Conservation (phyloP, 805 yeast species). For the Tetrapisispora arboricola region DNA sequence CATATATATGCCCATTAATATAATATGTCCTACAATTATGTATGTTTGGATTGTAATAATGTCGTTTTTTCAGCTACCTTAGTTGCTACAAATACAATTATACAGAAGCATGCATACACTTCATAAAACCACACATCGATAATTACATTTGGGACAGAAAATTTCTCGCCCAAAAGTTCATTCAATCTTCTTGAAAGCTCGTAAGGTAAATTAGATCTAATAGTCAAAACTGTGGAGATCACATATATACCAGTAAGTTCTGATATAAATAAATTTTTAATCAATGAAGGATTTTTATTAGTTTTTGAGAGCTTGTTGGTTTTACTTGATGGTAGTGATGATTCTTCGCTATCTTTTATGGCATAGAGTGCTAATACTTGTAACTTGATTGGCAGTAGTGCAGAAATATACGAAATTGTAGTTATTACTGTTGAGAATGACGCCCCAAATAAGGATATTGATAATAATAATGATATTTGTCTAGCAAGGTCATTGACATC, state of each 20-base stretch:
- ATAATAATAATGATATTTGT: constrained; percentile 38
- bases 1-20: neutral
- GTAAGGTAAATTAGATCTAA: constrained; percentile 32
- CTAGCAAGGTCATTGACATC: constrained; percentile 30
- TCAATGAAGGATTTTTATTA: constrained; percentile 27
- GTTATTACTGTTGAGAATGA: constrained; percentile 55
- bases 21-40: neutral
- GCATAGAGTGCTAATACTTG: constrained; percentile 24
- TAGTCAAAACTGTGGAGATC: constrained; percentile 31
- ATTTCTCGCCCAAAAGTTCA: constrained; percentile 25
- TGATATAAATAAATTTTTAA: constrained; percentile 31
- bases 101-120: constrained; percentile 27
- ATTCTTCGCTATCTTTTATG: constrained; percentile 11
- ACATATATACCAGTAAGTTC: constrained; percentile 33
- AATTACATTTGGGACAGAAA: constrained; percentile 20
- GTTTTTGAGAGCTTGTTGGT: neutral
- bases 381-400: constrained; percentile 30
- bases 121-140: constrained; percentile 36
- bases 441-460: constrained; percentile 49
- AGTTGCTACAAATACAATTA: constrained; percentile 22
- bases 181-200: constrained; percentile 27
- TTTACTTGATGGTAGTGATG: constrained; percentile 14
- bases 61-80: constrained; percentile 21
- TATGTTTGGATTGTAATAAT: neutral
- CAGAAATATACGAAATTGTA: constrained; percentile 46